These are phyloP conservation scores for Tillandsia leiboldiana DNA, from an alignment of 176 grass and related monocot genomes.

Conservation along the genomic window DNA sequence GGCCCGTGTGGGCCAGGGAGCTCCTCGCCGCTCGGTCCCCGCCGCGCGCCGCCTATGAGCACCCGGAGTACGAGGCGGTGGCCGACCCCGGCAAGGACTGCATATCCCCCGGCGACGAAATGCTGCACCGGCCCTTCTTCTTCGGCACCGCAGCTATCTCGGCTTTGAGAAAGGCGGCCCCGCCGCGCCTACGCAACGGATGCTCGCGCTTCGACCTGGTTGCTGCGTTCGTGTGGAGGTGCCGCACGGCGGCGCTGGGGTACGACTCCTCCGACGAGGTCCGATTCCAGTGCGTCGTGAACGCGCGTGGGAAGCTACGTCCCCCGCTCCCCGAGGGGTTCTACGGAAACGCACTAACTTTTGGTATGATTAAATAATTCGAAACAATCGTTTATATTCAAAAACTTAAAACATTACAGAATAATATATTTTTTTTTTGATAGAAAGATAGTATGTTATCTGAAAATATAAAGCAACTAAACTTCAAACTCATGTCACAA, in stretches of 20 bases:
- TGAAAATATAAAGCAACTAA: too few species aligned
- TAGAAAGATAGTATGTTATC: too few species aligned
- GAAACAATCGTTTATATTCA: too few species aligned
- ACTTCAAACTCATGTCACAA: too few species aligned
- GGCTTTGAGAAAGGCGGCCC: neutral
- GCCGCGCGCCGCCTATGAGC: neutral
- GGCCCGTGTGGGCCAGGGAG: conserved; percentile 39
- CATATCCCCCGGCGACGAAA: conserved; percentile 3
- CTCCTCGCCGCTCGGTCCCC: conserved; percentile 5
- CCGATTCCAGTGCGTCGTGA: conserved; percentile 30
- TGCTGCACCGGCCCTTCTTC: conserved; percentile 21
- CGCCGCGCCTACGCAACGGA: neutral
- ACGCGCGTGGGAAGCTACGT: conserved; percentile 15
- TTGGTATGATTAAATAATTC: conserved; percentile 6
- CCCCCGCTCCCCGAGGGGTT: conserved; percentile 28
- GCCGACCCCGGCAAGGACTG: conserved; percentile 15
- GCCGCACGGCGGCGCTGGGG: conserved; percentile 19
- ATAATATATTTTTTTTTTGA: too few species aligned
- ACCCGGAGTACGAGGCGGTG: neutral
- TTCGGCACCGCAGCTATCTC: conserved; percentile 11
- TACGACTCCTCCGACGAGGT: conserved; percentile 25
- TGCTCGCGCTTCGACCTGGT: conserved; percentile 23
- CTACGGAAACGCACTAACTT: conserved; percentile 44
- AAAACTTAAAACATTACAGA: too few species aligned
- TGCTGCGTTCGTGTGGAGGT: conserved; percentile 26